Conservation (phyloP, 129 eudicot genomes). For the Pulicaria dysenterica region DNA sequence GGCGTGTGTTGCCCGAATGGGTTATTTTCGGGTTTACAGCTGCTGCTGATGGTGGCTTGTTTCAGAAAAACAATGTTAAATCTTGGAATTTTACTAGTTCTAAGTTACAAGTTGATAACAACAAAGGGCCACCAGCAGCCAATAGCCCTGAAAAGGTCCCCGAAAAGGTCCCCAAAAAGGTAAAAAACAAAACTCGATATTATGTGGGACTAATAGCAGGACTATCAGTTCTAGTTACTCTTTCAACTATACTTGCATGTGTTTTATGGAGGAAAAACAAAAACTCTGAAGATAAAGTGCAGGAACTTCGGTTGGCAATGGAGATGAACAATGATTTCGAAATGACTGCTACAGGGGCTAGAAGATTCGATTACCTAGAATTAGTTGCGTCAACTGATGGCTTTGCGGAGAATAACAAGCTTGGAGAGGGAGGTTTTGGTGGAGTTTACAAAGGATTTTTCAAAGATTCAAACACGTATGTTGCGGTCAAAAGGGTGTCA, state of each 20-base stretch:
- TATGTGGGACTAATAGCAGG: slow-evolving; percentile 24
- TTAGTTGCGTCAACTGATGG: slow-evolving; percentile 35
- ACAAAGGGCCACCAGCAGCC: neutral
- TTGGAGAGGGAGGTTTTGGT: slow-evolving; percentile 43
- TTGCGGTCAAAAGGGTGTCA: slow-evolving; percentile 7
- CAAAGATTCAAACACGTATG: neutral
- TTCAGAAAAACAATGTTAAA: slow-evolving; percentile 22
- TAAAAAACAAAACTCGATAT: neutral
- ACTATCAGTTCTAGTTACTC: neutral
- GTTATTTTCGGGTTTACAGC: slow-evolving; percentile 48
- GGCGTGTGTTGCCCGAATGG: slow-evolving; percentile 32
- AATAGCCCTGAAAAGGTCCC: neutral
- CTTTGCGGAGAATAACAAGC: slow-evolving; percentile 33
- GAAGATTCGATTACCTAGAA: slow-evolving; percentile 33
- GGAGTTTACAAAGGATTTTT: neutral
- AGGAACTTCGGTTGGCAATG: neutral
- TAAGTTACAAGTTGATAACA: neutral
- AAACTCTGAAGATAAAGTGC: neutral
- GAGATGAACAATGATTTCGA: slow-evolving; percentile 10
- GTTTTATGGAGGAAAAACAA: slow-evolving; percentile 27
- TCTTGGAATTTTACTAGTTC: slow-evolving; percentile 42
- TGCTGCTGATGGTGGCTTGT: slow-evolving; percentile 15
- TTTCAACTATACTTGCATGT: slow-evolving; percentile 9
- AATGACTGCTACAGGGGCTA: slow-evolving; percentile 25
- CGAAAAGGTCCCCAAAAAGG: too few relatives aligned